Evolutionary conservation across 371 early-diverging fungal genomes (phyloP), one percentile per base, ranked within the genome.

Genomic region (Mucor plumbeus): DNA sequence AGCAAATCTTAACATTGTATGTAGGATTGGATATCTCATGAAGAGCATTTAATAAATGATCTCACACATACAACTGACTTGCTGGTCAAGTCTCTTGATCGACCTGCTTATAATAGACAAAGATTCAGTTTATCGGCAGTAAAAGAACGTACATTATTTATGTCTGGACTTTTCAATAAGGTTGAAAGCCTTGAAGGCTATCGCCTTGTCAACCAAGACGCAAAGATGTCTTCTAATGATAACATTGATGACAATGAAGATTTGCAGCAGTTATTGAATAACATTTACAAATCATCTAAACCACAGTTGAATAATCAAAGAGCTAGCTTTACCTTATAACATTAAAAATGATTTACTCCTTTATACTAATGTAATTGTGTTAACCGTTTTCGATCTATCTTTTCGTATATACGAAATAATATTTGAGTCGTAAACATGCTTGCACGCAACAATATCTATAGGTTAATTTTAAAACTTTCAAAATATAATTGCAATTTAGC

Each of bases 31-130:
- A 61, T 66, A 21, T 77, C 82, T 0, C 77, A 79, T 53, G 83
- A 85, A 62, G 72, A 75, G 54, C 68, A 67, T 31, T 65, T 82
- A 19, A 63, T 82, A 10, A 62, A 78, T 60, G 85, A 86, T 56
- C 79, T 85, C 69, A 79, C 74, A 0, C 59, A 69, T 14, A 73
- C 85, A 31, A 82, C 80, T n/a, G 84, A 87, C 70, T 77, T 84
- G 67, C 75, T 87, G 66, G 80, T 75, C 75, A 83, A 85, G 69
- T 79, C 79, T 0, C 39, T 79, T 11, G 15, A 79, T 50, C 75
- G 79, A n/a, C 81, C 78, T 38, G 63, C 47, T 5, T 72, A 72
- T 43, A 33, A 60, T 7, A 36, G 65, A 50, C 69, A 73, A 43
- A 48, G 70, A 40, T 69, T 48, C 26, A 67, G 61, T 26, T 17